Conservation (phyloP, 1,284 basidiomycete genomes). For the Austropuccinia psidii region DNA sequence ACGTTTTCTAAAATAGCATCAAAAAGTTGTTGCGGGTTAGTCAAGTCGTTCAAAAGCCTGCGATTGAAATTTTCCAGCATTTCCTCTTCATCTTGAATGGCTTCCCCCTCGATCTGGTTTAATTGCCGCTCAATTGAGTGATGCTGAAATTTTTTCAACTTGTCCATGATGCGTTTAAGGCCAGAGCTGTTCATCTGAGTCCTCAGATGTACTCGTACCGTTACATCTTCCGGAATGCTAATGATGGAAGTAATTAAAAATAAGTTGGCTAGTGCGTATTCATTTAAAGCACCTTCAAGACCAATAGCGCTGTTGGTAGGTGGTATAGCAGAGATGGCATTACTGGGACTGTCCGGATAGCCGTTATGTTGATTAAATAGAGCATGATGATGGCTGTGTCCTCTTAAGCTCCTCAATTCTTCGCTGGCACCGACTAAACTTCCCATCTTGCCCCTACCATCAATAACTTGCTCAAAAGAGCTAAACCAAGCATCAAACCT, state of each 20-base stretch:
- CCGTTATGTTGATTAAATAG: slow-evolving; percentile 33
- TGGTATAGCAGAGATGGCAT: slow-evolving; percentile 51
- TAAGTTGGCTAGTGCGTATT: slow-evolving; percentile 60
- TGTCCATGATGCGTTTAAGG: slow-evolving; percentile 63
- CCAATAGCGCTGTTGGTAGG: slow-evolving; percentile 46
- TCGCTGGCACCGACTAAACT: slow-evolving; percentile 88
- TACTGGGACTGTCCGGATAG: slow-evolving; percentile 37
- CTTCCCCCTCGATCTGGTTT: slow-evolving; percentile 58
- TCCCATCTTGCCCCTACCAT: slow-evolving; percentile 87
- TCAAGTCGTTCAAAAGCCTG: slow-evolving; percentile 66
- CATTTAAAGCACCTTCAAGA: slow-evolving; percentile 74
- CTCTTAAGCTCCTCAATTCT: slow-evolving; percentile 59
- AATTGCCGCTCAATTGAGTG: slow-evolving; percentile 62
- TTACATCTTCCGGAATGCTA: slow-evolving; percentile 61
- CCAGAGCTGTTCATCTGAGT: slow-evolving; percentile 83
- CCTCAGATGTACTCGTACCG: slow-evolving; percentile 73
- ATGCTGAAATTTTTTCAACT: slow-evolving; percentile 63
- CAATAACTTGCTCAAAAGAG: slow-evolving; percentile 66
- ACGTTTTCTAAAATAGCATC: slow-evolving; percentile 67
- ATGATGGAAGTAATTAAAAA: slow-evolving; percentile 64
- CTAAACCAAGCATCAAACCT: slow-evolving; percentile 86
- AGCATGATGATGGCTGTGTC: slow-evolving; percentile 38
- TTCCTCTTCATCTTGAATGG: slow-evolving; percentile 71
- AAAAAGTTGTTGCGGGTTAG: slow-evolving; percentile 78
- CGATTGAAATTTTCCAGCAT: slow-evolving; percentile 70